Base-by-base conservation (phyloP, 164 flowering plant genomes). In the Piper betle region DNA sequence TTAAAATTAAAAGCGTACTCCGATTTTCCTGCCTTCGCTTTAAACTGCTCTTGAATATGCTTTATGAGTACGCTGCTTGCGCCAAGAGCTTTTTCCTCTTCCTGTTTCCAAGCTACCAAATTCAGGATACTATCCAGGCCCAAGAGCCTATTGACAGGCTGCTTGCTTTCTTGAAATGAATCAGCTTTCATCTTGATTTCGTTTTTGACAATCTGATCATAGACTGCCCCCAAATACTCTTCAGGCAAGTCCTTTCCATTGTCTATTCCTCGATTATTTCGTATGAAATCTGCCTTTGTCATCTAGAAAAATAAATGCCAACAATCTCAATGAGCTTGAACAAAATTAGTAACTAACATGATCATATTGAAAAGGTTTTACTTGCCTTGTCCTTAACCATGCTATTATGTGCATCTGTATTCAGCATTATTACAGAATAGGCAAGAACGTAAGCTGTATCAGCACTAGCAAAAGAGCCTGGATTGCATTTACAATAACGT, bases 371-470 rank as follows among this genome's bases (percentile, higher is more conserved):
- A 39, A 17, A 63, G 25, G 53, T 56, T 52, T 68, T 61, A 69
- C 85, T 64, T 67, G 91, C 99, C 99, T 94, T 94, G 63, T 88
- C 95, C 76, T 91, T 94, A 19, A 94, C 97, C 97, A 82, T 94
- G 74, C 42, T 80, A 72, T 91, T 94, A 68, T 94, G 99, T 52
- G 99, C 99, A 77, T 94, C 99, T 6, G 99, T 94, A 69, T 94
- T 94, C 63, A 94, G 96, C 99, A 94, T 55, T 74, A 94, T 94
- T 64, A 91, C 99, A 66, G 99, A 94, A 75, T 94, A 94, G 25
- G 99, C 99, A 68, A 94, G 99, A 77, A 94, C 97, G 73, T 94
- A 94, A 61, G 97, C 99, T 59, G 99, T 91, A 66, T 91, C 99
- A 42, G 99, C 99, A 63, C 93, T 91, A 42, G 80, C 79, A 71